Evolutionary conservation across 192 early-diverging fungal genomes (phyloP).

Genomic region (Podochytrium sp.): DNA sequence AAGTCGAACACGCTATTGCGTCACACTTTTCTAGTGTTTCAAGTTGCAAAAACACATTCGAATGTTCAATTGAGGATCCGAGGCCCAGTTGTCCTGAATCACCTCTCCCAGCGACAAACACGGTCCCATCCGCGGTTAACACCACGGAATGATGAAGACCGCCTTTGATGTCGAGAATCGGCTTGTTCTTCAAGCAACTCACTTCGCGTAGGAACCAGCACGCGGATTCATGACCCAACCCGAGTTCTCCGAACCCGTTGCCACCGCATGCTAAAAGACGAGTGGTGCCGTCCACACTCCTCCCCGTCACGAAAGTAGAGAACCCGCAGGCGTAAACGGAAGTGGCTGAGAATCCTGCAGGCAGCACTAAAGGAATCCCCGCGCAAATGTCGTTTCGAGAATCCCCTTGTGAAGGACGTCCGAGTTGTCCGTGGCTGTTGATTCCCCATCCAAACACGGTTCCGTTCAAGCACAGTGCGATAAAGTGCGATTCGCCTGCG

Average conservation of each 20-base stretch:
- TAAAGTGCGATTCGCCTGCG: conserved; percentile 32
- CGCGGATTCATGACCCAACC: conserved; percentile 1
- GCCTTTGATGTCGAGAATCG: conserved; percentile 20
- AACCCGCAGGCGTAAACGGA: conserved; percentile 8
- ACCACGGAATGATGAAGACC: conserved; percentile 32
- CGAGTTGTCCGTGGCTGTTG: conserved; percentile 24
- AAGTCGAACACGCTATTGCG: conserved; percentile 1
- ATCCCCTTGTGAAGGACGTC: not conserved
- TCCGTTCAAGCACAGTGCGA: conserved; percentile 18
- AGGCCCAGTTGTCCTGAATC: conserved; percentile 31
- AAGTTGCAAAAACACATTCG: not conserved
- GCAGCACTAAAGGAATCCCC: not conserved
- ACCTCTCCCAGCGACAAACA: conserved; percentile 30
- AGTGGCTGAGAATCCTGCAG: not conserved
- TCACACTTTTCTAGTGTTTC: not conserved
- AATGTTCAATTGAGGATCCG: not conserved
- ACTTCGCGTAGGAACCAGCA: not conserved
- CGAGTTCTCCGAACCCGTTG: conserved; percentile 34
- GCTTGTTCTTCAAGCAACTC: not conserved
- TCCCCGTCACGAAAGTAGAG: conserved; percentile 17
- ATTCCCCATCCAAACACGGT: conserved; percentile 25
- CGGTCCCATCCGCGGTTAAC: conserved; percentile 10
- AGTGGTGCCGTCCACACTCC: not conserved
- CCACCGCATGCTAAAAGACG: conserved; percentile 29
- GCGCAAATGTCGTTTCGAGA: not conserved